Conservation (phyloP, 2,329 filamentous ascomycete genomes). For the Ophiostoma novo-ulmi region DNA sequence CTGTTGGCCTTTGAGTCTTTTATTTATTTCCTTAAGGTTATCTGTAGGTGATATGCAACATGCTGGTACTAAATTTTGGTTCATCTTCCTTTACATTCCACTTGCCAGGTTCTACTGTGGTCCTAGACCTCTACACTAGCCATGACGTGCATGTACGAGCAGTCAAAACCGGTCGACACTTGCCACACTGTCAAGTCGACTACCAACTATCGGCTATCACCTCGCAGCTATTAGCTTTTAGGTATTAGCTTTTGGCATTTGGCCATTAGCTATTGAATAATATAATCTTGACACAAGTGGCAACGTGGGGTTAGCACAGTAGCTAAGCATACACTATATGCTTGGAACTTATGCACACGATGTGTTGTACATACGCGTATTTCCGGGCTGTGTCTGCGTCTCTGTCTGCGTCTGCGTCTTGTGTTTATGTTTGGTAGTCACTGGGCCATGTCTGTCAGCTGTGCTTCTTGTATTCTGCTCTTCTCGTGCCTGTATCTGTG, state of each 20-base stretch:
- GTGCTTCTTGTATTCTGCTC: neutral
- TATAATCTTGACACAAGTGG: neutral
- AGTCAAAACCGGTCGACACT: neutral
- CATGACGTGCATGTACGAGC: constrained; percentile 10
- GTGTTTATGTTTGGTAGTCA: too few species aligned
- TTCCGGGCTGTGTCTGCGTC: neutral
- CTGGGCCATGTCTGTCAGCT: neutral
- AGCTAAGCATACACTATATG: neutral
- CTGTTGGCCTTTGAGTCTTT: too few species aligned
- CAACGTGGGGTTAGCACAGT: neutral
- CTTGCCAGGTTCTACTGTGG: neutral
- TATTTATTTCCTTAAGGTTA: neutral
- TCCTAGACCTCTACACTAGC: neutral
- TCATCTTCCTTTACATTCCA: neutral
- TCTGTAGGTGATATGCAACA: neutral
- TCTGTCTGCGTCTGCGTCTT: too few species aligned
- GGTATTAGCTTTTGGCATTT: too few species aligned
- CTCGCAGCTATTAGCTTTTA: too few species aligned
- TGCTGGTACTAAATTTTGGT: neutral
- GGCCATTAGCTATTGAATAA: neutral
- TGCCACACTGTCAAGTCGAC: neutral
- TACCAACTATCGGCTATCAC: neutral
- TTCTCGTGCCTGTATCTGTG: neutral
- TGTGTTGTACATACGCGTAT: neutral
- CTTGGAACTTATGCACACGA: neutral